A percentile compares a stretch with the other conserved stretches of the same genome.
Conservation (phyloP, 495 filamentous ascomycete species). For the Xylaria telfairii region DNA sequence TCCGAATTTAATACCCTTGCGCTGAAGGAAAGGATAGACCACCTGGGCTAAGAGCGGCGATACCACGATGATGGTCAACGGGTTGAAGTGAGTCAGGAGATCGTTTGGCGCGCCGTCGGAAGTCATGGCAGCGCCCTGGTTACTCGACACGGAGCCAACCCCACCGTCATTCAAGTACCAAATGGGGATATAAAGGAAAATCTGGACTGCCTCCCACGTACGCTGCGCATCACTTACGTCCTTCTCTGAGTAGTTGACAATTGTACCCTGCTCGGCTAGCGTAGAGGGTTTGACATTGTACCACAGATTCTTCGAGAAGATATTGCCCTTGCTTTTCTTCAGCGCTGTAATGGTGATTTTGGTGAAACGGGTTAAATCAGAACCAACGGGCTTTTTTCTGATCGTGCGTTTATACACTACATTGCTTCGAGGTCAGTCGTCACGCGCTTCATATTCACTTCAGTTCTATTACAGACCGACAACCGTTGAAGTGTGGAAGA, state of each 20-base stretch:
- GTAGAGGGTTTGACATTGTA: constrained; percentile 54
- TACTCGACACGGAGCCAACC: constrained; percentile 43
- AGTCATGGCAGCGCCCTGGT: constrained; percentile 47
- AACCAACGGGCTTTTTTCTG: constrained; percentile 47
- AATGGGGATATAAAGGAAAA: constrained; percentile 62
- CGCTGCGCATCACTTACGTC: constrained; percentile 56
- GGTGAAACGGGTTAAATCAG: constrained; percentile 47
- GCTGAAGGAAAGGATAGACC: constrained; percentile 66
- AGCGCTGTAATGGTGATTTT: constrained; percentile 48
- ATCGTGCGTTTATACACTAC: constrained; percentile 49
- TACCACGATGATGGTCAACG: constrained; percentile 69
- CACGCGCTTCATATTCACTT: background rate
- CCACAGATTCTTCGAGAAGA: constrained; percentile 58
- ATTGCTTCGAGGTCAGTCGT: constrained; percentile 7
- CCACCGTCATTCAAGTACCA: constrained; percentile 59
- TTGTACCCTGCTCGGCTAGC: constrained; percentile 45
- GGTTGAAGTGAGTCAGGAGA: constrained; percentile 66
- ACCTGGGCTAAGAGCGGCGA: constrained; percentile 66
- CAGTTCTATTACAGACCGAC: background rate
- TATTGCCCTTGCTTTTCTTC: constrained; percentile 48
- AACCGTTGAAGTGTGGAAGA: background rate
- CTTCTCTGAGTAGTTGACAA: constrained; percentile 54
- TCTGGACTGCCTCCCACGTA: constrained; percentile 57
- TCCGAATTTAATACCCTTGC: constrained; percentile 61
- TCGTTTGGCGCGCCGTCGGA: constrained; percentile 67